These are phyloP conservation scores for Pestalotiopsis sp. DNA, from an alignment of 2,329 filamentous ascomycete genomes.

Conservation along the genomic window DNA sequence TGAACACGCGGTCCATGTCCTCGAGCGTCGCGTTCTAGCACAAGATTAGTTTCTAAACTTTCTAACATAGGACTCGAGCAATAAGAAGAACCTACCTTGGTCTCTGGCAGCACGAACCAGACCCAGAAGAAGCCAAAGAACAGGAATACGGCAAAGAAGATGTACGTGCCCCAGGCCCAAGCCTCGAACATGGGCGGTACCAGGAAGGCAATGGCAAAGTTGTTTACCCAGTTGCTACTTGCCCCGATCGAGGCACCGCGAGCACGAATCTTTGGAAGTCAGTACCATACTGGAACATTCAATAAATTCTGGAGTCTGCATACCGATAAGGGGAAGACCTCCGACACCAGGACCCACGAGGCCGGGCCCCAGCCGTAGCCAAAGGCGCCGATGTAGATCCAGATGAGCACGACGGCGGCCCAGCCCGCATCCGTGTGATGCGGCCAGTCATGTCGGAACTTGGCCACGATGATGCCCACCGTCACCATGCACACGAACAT, in stretches of 20 bases:
- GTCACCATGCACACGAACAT: conserved; percentile 53
- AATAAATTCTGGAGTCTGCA: no score
- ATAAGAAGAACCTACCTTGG: conserved; percentile 44
- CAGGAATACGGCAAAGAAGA: conserved; percentile 63
- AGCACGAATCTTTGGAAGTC: conserved; percentile 45
- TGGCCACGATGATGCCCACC: conserved; percentile 53
- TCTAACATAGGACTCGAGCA: not conserved
- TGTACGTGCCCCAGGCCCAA: conserved; percentile 52
- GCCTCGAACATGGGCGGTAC: conserved; percentile 62
- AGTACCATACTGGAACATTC: no score
- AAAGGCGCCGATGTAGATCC: conserved; percentile 63
- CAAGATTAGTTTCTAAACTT: not conserved
- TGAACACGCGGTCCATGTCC: conserved; percentile 35
- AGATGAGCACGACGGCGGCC: conserved; percentile 44
- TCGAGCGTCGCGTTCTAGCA: conserved; percentile 36
- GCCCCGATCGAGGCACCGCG: conserved; percentile 68
- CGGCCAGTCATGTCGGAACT: conserved; percentile 52
- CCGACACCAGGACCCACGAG: conserved; percentile 50
- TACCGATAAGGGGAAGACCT: conserved; percentile 62
- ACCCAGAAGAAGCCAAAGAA: conserved; percentile 50
- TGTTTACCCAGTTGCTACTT: conserved; percentile 67
- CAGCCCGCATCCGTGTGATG: conserved; percentile 50
- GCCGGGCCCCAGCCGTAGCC: conserved; percentile 61
- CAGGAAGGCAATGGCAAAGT: conserved; percentile 64
- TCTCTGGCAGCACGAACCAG: conserved; percentile 49